phyloP scores from a whole-genome alignment of 768 basidiomycete species.

The Tremella yokohamensis region DNA sequence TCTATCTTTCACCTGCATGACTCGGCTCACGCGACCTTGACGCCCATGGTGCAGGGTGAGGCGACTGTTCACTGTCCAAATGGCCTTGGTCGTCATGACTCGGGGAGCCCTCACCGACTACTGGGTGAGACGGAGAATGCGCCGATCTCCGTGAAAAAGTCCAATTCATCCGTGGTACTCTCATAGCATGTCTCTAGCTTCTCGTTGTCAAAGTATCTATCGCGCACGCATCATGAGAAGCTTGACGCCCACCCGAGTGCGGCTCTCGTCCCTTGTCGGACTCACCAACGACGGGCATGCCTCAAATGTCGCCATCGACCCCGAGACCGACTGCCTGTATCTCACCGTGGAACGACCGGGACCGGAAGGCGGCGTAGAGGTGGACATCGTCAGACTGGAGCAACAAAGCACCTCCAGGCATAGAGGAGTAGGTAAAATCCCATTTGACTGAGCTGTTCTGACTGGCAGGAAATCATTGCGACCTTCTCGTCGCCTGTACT shows the following conservation, averaged over 20 bases:
- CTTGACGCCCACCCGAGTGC: constrained; percentile 3
- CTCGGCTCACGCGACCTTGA: constrained; percentile 37
- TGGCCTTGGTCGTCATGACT: neutral
- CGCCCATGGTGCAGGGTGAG: constrained; percentile 18
- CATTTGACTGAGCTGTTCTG: constrained; percentile 13
- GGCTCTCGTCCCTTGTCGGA: neutral
- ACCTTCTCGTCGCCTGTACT: constrained; percentile 41
- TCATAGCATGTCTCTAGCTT: too few relatives aligned
- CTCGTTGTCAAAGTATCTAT: neutral
- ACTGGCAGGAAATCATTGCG: constrained; percentile 21
- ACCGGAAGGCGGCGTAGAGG: constrained; percentile 55
- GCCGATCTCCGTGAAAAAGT: constrained; percentile 4
- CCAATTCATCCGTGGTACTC: neutral
- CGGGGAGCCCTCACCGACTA: neutral
- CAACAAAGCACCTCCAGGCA: constrained; percentile 20
- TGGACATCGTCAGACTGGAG: constrained; percentile 58
- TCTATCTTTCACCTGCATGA: neutral
- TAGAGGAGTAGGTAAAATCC: neutral
- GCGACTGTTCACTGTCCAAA: neutral
- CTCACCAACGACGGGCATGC: neutral
- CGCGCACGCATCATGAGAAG: neutral
- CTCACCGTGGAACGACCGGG: constrained; percentile 58
- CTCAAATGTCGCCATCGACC: constrained; percentile 32
- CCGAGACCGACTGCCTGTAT: constrained; percentile 54
- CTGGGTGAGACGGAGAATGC: neutral